These are phyloP conservation scores for Penicillium herquei DNA, from an alignment of 495 filamentous ascomycete genomes.

Conservation along the genomic window DNA sequence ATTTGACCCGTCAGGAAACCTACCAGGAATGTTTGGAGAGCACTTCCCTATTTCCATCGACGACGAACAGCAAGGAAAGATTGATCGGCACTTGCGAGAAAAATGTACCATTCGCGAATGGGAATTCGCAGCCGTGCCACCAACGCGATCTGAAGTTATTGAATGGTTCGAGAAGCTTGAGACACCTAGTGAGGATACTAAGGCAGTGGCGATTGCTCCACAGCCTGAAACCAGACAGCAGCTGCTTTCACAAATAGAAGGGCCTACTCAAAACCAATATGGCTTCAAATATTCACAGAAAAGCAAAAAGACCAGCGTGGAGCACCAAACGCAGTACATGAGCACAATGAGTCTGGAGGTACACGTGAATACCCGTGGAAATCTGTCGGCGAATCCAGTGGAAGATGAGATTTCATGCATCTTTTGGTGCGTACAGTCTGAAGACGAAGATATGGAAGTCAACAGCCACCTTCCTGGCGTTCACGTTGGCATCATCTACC, in stretches of 20 bases:
- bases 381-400: slow-evolving; percentile 80
- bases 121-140: slow-evolving; percentile 57
- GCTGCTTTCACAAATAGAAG: slow-evolving; percentile 81
- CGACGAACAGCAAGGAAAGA: slow-evolving; percentile 46
- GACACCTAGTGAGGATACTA: slow-evolving; percentile 3
- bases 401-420: slow-evolving; percentile 86
- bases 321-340: slow-evolving; percentile 91
- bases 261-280: slow-evolving; percentile 80
- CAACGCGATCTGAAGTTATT: slow-evolving; percentile 67
- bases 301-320: slow-evolving; percentile 67
- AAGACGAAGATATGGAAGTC: slow-evolving; percentile 56
- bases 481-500: slow-evolving; percentile 56
- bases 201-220: slow-evolving; percentile 1
- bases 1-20: slow-evolving; percentile 68
- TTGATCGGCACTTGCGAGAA: slow-evolving; percentile 48
- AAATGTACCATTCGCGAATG: slow-evolving; percentile 29
- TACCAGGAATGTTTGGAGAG: slow-evolving; percentile 53
- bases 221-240: slow-evolving; percentile 21
- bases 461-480: slow-evolving; percentile 52
- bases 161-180: slow-evolving; percentile 58
- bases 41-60: slow-evolving; percentile 46
- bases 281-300: slow-evolving; percentile 89
- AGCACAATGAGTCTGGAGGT: slow-evolving; percentile 93
- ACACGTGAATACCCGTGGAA: slow-evolving; percentile 87
- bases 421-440: slow-evolving; percentile 86